Evolutionary conservation across 495 filamentous ascomycete species (phyloP), one percentile per base, ranked within the genome.

Genomic region (Talaromyces wortmannii): DNA sequence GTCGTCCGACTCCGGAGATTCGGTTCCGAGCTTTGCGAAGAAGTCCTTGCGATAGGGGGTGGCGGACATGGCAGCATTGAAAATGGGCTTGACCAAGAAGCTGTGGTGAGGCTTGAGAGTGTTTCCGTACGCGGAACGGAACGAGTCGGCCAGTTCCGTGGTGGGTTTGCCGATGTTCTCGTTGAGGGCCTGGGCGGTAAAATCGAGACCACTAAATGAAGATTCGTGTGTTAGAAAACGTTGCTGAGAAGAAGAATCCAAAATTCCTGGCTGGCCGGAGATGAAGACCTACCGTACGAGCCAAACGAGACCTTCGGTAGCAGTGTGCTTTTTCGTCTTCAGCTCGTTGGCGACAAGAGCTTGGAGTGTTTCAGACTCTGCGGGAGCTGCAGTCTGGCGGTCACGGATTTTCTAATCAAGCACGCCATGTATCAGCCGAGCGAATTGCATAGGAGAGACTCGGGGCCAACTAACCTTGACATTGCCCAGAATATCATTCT

Each of bases 101-200:
- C 76, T 81, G 79, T 98, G 94, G 76, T 96, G 87, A 30, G 84
- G 87, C 75, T 92, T 95, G 62, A 98, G 88, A 53, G 92, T 95
- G 54, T 68, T 72, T 63, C 75, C 81, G 75, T 97, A 98, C 57
- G 94, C 89, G 53, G 66, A 71, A 61, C 88, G 86, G 85, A 98
- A 98, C 52, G 91, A 96, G 55, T 77, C 72, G 30, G 86, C 78
- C 57, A 97, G 88, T 71, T 97, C 91, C 62, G 89, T 78, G 54
- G 66, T 51, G 18, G 80, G 60, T 66, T 86, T 80, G 55, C 75
- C 65, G 56, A 89, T 59, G 77, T 94, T 97, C 62, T 84, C 78
- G 65, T 84, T 84, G 42, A 98, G 87, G 51, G 88, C 87, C 64
- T 89, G 79, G 61, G 83, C 79, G 31, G 92, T 97, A 78, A 98